Evolutionary conservation across 768 basidiomycete species (phyloP), one percentile per base, ranked within the genome.

Genomic region (Termitomyces sp.): DNA sequence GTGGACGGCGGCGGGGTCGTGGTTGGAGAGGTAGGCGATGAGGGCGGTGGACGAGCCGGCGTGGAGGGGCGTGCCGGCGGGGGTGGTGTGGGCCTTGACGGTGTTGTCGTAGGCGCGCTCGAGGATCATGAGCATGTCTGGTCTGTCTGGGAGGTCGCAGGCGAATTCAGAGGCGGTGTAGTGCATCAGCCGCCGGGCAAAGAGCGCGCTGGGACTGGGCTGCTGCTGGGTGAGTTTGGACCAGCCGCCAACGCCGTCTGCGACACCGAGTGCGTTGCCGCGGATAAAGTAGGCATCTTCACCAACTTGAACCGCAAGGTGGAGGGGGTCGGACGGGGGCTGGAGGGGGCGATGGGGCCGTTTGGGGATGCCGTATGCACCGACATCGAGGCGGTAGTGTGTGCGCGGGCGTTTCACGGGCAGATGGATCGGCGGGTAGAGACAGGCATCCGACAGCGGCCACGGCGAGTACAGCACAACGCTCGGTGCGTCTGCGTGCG

Each of bases 241-340:
- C 95, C 94, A 97, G 0, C 95, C 95, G 0, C 96, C 96, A 0
- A 98, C 96, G 36, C 96, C 96, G 70, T 98, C 96, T 4, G 95
- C 93, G 9, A 98, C 89, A 17, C 96, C 96, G 80, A 98, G 88
- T 6, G 93, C 91, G 69, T 94, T 91, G 60, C 87, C 83, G 5
- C 84, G 77, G 6, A 92, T 75, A 63, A 93, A 93, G 69, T 94
- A 96, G 5, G 94, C 92, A 69, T 98, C 95, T 72, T 98, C 95
- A 45, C 95, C 95, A 11, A 97, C 87, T 69, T 92, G 89, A 0
- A 89, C 86, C 0, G 91, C 81, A 12, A 89, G 79, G 31, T 76
- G 72, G 3, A 71, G 48, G 11, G 75, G 71, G 17, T 76, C 73
- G 0, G 25, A 25, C 25, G 67, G 57, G 60, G 75, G 65, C 61